phyloP scores from a whole-genome alignment of 345 rosid genomes.

The Euphorbia pulcherrima region DNA sequence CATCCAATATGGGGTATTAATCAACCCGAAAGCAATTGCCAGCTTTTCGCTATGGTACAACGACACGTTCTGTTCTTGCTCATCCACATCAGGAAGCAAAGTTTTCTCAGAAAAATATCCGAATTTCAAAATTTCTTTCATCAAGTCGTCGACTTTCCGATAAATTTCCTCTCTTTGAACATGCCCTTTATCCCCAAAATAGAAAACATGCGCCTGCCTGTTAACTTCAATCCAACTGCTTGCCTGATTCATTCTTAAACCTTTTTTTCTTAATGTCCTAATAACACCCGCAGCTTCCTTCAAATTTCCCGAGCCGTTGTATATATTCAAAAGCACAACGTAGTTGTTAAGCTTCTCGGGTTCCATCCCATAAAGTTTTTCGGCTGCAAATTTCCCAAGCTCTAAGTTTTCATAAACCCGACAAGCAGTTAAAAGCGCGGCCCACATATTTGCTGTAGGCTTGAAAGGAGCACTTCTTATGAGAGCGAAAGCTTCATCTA shows the following conservation, averaged over 20 bases:
- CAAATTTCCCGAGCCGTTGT: constrained; percentile 57
- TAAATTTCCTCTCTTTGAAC: constrained; percentile 52
- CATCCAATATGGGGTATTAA: constrained; percentile 48
- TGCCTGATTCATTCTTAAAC: constrained; percentile 63
- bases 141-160: constrained; percentile 57
- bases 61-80: constrained; percentile 37
- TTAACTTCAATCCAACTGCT: constrained; percentile 79
- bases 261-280: constrained; percentile 61
- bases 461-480: constrained; percentile 56
- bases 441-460: constrained; percentile 88
- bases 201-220: constrained; percentile 50
- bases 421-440: constrained; percentile 78
- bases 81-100: constrained; percentile 75
- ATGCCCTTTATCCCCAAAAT: constrained; percentile 57
- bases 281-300: constrained; percentile 67
- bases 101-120: constrained; percentile 46
- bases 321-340: constrained; percentile 68
- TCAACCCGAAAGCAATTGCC: constrained; percentile 73
- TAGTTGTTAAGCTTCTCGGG: constrained; percentile 77
- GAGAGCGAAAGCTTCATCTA: constrained; percentile 81
- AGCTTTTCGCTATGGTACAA: constrained; percentile 75
- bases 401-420: constrained; percentile 63
- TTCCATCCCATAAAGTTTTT: constrained; percentile 73
- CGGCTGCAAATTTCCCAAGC: constrained; percentile 79
- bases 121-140: constrained; percentile 47